phyloP scores from a whole-genome alignment of 2,329 filamentous ascomycete species.

The Talaromyces islandicus region DNA sequence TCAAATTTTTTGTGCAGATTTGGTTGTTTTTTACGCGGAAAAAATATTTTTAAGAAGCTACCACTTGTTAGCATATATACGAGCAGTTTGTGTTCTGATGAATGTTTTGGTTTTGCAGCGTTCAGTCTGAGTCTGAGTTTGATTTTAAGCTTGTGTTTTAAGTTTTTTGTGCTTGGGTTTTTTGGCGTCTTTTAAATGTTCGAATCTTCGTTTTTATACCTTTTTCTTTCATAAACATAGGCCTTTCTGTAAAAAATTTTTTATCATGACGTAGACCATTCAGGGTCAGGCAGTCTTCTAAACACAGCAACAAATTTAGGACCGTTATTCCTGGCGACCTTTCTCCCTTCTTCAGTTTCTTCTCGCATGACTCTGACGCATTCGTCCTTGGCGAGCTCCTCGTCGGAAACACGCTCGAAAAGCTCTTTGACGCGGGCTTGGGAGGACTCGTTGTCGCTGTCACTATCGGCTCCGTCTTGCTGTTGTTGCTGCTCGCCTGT shows the following conservation, averaged over 20 bases:
- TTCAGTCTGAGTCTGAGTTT: neutral
- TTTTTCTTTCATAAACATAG: neutral
- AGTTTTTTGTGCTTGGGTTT: neutral
- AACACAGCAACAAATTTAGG: constrained; percentile 89
- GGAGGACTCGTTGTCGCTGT: constrained; percentile 55
- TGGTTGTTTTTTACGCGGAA: neutral
- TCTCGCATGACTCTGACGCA: constrained; percentile 60
- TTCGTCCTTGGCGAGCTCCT: constrained; percentile 48
- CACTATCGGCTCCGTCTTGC: constrained; percentile 74
- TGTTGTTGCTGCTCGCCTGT: constrained; percentile 62
- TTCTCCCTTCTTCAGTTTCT: constrained; percentile 96
- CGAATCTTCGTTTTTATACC: neutral
- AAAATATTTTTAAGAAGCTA: neutral
- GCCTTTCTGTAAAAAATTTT: neutral
- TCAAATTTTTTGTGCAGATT: neutral
- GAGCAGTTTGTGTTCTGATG: neutral
- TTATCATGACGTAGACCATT: constrained; percentile 47
- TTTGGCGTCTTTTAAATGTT: neutral
- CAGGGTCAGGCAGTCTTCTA: constrained; percentile 70
- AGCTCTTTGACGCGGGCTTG: constrained; percentile 56
- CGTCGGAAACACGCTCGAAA: constrained; percentile 66
- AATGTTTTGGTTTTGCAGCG: neutral
- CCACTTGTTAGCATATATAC: neutral
- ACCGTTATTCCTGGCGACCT: constrained; percentile 85
- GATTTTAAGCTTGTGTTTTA: neutral